A percentile compares a stretch with the other conserved stretches of the same genome.
Evolutionary conservation across 108 stramenopile species (phyloP).

Genomic region (Skeletonema menzelii): DNA sequence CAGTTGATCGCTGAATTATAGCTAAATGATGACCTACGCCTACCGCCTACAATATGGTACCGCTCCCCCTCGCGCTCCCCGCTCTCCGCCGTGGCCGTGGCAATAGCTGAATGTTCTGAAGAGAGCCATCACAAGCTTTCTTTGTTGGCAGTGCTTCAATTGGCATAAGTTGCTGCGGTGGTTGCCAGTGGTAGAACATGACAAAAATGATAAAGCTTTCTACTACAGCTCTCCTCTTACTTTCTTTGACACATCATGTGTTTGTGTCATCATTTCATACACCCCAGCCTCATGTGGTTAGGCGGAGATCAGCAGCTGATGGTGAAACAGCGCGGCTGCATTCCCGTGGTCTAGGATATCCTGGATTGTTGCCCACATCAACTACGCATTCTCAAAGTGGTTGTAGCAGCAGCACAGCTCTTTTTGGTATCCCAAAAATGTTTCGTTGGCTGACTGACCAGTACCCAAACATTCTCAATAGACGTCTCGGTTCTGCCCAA

Average conservation of each 20-base stretch:
- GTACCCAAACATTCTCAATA: slow-evolving; percentile 96
- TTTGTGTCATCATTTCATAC: slow-evolving; percentile 21
- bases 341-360: background rate
- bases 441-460: slow-evolving; percentile 99
- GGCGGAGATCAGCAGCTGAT: background rate
- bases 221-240: background rate
- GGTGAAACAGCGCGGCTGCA: background rate
- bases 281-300: slow-evolving; percentile 9
- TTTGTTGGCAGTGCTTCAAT: background rate
- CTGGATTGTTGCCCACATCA: background rate
- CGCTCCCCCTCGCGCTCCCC: no score
- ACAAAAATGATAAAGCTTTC: slow-evolving; percentile 6
- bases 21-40: no score
- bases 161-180: background rate
- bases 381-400: background rate
- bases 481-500: slow-evolving; percentile 58
- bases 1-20: no score
- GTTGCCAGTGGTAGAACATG: background rate
- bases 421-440: slow-evolving; percentile 98
- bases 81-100: no score
- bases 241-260: background rate
- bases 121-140: no score
- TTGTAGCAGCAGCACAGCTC: slow-evolving; percentile 31
- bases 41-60: no score
- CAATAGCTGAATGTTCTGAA: background rate